phyloP scores from a whole-genome alignment of 2,329 filamentous ascomycete genomes.

The Cladosporium sp. region DNA sequence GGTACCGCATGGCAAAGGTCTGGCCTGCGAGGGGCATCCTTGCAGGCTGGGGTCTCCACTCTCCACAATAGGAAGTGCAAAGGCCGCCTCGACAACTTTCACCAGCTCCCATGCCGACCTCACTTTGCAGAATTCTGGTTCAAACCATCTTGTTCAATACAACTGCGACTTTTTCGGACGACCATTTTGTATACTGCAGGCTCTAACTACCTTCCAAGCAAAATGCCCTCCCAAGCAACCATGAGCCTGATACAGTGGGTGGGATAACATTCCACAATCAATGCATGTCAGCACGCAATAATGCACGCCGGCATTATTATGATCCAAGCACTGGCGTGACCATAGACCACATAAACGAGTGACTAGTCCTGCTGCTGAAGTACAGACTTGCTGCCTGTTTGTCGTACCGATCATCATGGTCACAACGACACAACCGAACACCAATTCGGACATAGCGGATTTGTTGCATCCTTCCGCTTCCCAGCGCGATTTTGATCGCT shows the following conservation, averaged over 20 bases:
- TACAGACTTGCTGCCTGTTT: background rate
- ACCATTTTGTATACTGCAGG: background rate
- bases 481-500: background rate
- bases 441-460: background rate
- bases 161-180: background rate
- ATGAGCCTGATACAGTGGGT: background rate
- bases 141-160: background rate
- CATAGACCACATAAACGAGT: background rate
- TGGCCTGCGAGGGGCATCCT: background rate
- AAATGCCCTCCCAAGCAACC: background rate
- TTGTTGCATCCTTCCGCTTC: background rate
- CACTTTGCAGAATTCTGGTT: background rate
- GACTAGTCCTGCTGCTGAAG: background rate
- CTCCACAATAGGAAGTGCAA: background rate
- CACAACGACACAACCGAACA: background rate
- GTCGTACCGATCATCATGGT: background rate
- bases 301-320: background rate
- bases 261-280: background rate
- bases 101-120: background rate
- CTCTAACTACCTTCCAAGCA: background rate
- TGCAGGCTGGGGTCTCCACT: background rate
- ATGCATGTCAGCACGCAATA: conserved; percentile 5
- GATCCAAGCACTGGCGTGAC: background rate
- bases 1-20: conserved; percentile 6
- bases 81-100: background rate